Conservation (phyloP, 2,329 filamentous ascomycete genomes). For the Colletotrichum melonis region DNA sequence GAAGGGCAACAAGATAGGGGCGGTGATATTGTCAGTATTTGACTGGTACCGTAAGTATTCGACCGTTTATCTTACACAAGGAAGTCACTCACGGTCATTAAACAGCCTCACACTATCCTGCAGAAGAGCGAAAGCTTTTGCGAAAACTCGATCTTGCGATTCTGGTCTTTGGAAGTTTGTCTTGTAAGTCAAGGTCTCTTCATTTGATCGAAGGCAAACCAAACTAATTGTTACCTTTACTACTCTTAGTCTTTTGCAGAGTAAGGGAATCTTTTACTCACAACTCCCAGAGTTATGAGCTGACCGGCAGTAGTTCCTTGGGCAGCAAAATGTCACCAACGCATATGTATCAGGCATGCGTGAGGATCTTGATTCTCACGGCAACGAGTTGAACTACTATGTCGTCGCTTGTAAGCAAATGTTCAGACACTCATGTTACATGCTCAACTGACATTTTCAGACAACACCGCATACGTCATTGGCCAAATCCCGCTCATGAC, state of each 20-base stretch:
- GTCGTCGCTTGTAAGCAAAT: slow-evolving; percentile 27
- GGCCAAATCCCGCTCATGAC: slow-evolving; percentile 47
- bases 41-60: slow-evolving; percentile 43
- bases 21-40: slow-evolving; percentile 42
- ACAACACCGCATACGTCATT: slow-evolving; percentile 41
- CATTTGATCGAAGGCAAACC: neutral
- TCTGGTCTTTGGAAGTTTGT: slow-evolving; percentile 33
- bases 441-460: slow-evolving; percentile 16
- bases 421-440: accelerated
- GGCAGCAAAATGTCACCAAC: slow-evolving; percentile 42
- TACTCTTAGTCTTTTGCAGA: slow-evolving; percentile 21
- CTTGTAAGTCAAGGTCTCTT: slow-evolving; percentile 35
- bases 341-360: slow-evolving; percentile 43
- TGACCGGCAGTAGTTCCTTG: slow-evolving; percentile 39
- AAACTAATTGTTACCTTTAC: neutral
- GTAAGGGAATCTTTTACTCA: neutral
- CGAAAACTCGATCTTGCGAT: slow-evolving; percentile 42
- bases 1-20: slow-evolving; percentile 40
- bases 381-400: slow-evolving; percentile 42
- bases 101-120: slow-evolving; percentile 41
- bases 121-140: slow-evolving; percentile 40
- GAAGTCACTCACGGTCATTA: neutral
- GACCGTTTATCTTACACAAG: neutral
- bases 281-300: neutral
- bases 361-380: slow-evolving; percentile 41